Evolutionary conservation across 805 yeast species (phyloP), one percentile per base, ranked within the genome.

Genomic region (Candida mattraensis): DNA sequence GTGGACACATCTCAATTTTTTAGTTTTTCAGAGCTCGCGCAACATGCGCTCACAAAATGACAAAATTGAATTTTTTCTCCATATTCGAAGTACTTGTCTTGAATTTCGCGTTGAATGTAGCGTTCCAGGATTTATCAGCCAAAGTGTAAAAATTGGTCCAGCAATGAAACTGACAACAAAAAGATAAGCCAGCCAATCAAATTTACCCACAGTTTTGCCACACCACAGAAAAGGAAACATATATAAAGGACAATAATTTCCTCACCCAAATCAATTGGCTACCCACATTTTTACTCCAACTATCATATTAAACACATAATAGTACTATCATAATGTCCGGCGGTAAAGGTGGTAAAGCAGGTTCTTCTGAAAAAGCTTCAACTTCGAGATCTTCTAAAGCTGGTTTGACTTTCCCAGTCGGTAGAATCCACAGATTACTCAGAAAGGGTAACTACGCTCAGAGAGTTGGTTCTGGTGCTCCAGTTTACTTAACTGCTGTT

Each of bases 381-480:
- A 93, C 93, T 74, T 85, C 97, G 35, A 87, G 98, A 82, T 91
- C 98, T 55, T 83, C 96, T 48, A 91, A 88, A 78, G 97, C 98
- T 64, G 98, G 97, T 69, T 80, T 91, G 64, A 87, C 95, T 59
- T 91, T 91, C 94, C 98, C 98, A 74, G 98, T 91, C 54, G 98
- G 98, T 70, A 89, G 98, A 82, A 93, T 91, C 56, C 96, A 91
- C 78, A 83, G 97, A 75, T 78, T 89, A 56, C 74, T 91, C 62
- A 87, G 95, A 81, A 87, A 83, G 74, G 96, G 96, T 67, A 87
- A 89, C 83, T 87, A 91, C 76, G 95, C 97, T 62, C 95, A 89
- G 75, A 83, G 98, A 76, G 83, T 91, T 57, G 97, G 98, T 80
- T 88, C 97, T 52, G 96, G 96, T 80, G 97, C 98, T 59, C 97